These are phyloP conservation scores for Tuber magnatum DNA, from an alignment of 495 filamentous ascomycete genomes.

Conservation along the genomic window DNA sequence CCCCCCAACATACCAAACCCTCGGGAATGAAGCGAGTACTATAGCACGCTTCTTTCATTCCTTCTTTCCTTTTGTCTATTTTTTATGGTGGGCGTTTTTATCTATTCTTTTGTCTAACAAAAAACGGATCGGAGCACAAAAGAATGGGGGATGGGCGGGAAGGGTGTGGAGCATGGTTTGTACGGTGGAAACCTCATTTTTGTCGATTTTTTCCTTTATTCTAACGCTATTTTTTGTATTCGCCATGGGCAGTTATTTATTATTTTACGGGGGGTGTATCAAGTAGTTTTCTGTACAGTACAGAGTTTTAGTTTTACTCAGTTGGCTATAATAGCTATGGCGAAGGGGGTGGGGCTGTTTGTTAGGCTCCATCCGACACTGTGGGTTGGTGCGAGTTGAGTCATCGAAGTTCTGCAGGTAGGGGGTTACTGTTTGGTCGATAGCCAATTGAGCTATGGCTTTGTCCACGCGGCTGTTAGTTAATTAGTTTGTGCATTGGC, in stretches of 20 bases:
- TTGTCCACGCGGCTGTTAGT: background rate
- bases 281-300: background rate
- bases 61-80: slow-evolving; percentile 9
- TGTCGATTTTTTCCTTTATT: background rate
- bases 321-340: background rate
- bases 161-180: slow-evolving; percentile 6
- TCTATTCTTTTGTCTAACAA: background rate
- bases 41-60: background rate
- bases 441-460: background rate
- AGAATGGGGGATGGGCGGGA: slow-evolving; percentile 1
- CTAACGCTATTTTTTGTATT: background rate
- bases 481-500: background rate
- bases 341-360: background rate
- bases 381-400: background rate
- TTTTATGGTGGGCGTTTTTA: slow-evolving; percentile 15
- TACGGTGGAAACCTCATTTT: background rate
- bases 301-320: background rate
- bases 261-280: background rate
- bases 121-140: slow-evolving; percentile 11
- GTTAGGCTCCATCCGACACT: background rate
- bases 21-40: background rate
- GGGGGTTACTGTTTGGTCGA: background rate
- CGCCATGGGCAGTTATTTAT: background rate
- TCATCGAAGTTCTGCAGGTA: background rate
- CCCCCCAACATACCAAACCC: background rate